Evolutionary conservation across 1,284 basidiomycete species (phyloP), one percentile per base, ranked within the genome.

Genomic region (Termitomyces sp.): DNA sequence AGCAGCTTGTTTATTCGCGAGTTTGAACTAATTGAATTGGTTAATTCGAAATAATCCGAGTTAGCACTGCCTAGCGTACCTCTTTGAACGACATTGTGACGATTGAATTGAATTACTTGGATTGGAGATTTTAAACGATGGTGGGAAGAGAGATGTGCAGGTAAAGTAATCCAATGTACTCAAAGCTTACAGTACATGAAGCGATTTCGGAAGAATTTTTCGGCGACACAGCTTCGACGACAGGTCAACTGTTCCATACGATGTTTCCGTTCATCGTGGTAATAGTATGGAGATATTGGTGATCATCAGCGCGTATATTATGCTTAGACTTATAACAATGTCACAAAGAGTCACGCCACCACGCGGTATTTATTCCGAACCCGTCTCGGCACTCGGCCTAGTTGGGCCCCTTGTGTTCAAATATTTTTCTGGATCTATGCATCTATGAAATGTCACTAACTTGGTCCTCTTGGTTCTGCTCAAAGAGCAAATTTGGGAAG

Each of bases 1-100:
- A 15, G 61, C 44, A 31, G 70, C 61, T 40, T 66, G 66, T 36
- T 55, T 54, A 24, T 24, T 39, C 28, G 56, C 33, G 19, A 36
- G 19, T 33, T 53, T 47, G 17, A 57, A 56, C 48, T 58, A 24
- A 15, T n/a, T 9, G 34, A 33, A 9, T 21, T 33, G 19, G 3
- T 39, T 26, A 26, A 21, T 5, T 12, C 13, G 10, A 19, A n/a
- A 17, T 12, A 13, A 33, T 8, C 10, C 28, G 6, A 21, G 10
- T 33, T 15, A 15, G n/a, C 19, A 15, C 12, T 10, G 26, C 30
- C 19, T 50, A n/a, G 13, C 49, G 7, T 15, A 50, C 49, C 28
- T 50, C 30, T 41, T 33, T 41, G 13, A 38, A 48, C n/a, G 47
- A 48, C 47, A 48, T 48, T 1, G 13, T 7, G n/a, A n/a, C 15